These are phyloP conservation scores for Tephrocybe sp. DNA, from an alignment of 768 basidiomycete genomes.

Conservation along the genomic window DNA sequence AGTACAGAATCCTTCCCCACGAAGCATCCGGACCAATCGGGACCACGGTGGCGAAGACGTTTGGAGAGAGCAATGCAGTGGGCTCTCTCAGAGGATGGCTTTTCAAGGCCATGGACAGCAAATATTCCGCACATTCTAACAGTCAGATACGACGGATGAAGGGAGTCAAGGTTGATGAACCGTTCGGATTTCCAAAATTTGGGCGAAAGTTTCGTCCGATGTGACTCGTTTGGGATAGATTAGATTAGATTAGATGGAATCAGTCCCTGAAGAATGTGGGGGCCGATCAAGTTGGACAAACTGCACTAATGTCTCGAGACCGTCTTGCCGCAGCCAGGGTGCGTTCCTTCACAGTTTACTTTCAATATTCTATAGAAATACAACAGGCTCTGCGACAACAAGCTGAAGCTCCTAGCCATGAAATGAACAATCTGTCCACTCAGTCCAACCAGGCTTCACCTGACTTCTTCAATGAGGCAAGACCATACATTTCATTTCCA, in stretches of 20 bases:
- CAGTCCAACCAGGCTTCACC: constrained; percentile 17
- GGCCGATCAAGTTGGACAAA: neutral
- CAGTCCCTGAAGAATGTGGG: neutral
- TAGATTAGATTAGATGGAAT: constrained; percentile 16
- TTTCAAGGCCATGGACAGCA: constrained; percentile 77
- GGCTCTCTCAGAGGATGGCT: constrained; percentile 64
- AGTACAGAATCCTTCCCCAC: constrained; percentile 80
- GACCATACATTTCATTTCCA: neutral
- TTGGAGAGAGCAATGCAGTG: constrained; percentile 84
- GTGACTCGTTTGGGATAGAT: constrained; percentile 18
- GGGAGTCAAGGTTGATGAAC: constrained; percentile 11
- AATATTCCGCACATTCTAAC: constrained; percentile 87
- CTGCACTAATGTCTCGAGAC: constrained; percentile 32
- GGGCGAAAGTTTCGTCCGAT: constrained; percentile 13
- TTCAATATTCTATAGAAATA: neutral
- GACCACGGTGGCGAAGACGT: constrained; percentile 88
- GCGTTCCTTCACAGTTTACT: neutral
- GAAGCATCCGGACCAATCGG: constrained; percentile 97
- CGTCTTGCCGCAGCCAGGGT: constrained; percentile 38
- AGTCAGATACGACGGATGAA: neutral
- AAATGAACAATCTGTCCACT: constrained; percentile 26
- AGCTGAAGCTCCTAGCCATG: constrained; percentile 20
- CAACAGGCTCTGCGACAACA: constrained; percentile 33
- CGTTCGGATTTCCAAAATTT: constrained; percentile 15
- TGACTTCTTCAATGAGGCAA: constrained; percentile 36